Evolutionary conservation across 257 asterid species (phyloP).

Genomic region (Salvia miltiorrhiza): DNA sequence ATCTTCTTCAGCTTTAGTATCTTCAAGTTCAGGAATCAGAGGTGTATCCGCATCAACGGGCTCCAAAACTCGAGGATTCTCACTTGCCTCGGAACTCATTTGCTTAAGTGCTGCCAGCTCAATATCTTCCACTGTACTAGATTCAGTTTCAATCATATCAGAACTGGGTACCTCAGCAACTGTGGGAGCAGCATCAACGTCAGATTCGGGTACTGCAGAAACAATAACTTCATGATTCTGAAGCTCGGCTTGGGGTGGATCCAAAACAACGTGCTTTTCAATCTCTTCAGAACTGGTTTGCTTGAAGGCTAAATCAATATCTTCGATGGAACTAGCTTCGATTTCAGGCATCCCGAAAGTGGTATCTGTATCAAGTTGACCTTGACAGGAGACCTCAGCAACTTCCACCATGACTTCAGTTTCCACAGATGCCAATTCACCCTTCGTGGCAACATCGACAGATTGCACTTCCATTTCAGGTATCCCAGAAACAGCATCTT

Average conservation of each 20-base stretch:
- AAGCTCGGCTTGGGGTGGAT: conserved; percentile 20
- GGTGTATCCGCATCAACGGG: neutral
- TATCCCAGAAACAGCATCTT: conserved; percentile 25
- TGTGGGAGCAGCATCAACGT: conserved; percentile 25
- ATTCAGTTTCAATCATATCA: conserved; percentile 31
- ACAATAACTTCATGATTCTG: neutral
- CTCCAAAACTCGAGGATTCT: conserved; percentile 26
- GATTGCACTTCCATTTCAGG: conserved; percentile 33
- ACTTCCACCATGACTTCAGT: conserved; percentile 7
- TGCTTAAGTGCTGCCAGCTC: conserved; percentile 23
- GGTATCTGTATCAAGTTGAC: conserved; percentile 1
- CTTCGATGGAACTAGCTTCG: conserved; percentile 17
- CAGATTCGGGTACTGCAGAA: conserved; percentile 24
- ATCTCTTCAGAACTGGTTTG: neutral
- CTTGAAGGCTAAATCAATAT: conserved; percentile 10
- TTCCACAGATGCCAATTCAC: conserved; percentile 22
- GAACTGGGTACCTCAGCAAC: neutral
- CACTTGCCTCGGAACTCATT: conserved; percentile 17
- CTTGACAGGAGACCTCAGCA: conserved; percentile 15
- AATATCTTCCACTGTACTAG: conserved; percentile 24
- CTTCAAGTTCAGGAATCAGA: neutral
- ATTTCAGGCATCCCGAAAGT: neutral
- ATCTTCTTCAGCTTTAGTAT: neutral
- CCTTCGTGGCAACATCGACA: conserved; percentile 20
- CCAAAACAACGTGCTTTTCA: conserved; percentile 8